These are phyloP conservation scores for Ensete ventricosum DNA, from an alignment of 176 grass and related monocot genomes.

Conservation along the genomic window DNA sequence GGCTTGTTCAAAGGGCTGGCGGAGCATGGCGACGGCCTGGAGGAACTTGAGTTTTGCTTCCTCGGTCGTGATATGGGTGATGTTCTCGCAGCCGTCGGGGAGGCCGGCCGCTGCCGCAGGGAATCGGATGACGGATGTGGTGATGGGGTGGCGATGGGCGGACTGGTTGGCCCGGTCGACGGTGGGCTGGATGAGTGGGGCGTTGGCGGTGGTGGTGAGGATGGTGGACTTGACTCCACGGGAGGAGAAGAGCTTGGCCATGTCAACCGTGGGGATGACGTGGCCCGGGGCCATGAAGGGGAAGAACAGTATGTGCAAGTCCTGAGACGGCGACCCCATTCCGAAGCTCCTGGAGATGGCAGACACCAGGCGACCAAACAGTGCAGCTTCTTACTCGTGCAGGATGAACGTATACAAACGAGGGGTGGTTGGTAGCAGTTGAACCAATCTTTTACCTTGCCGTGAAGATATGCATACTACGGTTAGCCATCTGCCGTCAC, in stretches of 20 bases:
- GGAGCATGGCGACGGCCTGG: not conserved
- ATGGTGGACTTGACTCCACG: not conserved
- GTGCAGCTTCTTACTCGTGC: too few species aligned
- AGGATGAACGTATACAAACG: too few species aligned
- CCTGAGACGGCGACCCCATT: not conserved
- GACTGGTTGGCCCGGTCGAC: not conserved
- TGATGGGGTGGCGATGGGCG: not conserved
- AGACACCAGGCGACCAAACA: too few species aligned
- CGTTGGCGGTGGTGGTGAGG: conserved; percentile 6
- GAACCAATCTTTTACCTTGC: too few species aligned
- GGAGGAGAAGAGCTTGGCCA: conserved; percentile 17
- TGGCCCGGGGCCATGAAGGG: conserved; percentile 8
- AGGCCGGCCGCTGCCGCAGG: not conserved
- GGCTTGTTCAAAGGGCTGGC: not conserved
- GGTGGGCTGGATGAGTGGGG: not conserved
- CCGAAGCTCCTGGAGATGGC: too few species aligned
- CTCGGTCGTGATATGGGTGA: too few species aligned
- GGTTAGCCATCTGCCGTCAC: too few species aligned
- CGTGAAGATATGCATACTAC: too few species aligned
- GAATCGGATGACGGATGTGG: not conserved
- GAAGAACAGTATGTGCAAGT: conserved; percentile 10
- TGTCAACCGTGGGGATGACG: conserved; percentile 11
- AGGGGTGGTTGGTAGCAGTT: too few species aligned
- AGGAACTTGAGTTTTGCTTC: not conserved
- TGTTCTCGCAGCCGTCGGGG: too few species aligned